Evolutionary conservation across 148 eudicot species (phyloP).

Genomic region (Rhododendron simsii): DNA sequence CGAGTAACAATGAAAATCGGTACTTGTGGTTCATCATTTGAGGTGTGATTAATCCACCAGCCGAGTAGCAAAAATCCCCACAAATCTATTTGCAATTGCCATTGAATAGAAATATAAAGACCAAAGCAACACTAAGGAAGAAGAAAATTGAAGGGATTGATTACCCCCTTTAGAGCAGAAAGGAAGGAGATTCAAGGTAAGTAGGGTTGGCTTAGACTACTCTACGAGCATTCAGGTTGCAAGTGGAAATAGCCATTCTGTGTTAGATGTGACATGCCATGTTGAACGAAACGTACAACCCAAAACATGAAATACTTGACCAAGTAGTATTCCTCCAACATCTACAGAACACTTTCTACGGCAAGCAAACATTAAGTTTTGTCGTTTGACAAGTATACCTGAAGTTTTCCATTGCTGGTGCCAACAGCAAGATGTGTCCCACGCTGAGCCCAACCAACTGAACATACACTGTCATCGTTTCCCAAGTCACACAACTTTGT

Average conservation of each 20-base stretch:
- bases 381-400: constrained; percentile 26
- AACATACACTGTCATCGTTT: constrained; percentile 76
- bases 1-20: background rate
- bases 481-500: constrained; percentile 89
- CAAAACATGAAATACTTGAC: background rate
- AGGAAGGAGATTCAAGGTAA: background rate
- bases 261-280: background rate
- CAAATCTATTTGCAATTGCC: background rate
- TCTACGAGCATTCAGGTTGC: background rate
- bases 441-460: constrained; percentile 92
- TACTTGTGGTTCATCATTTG: background rate
- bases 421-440: constrained; percentile 88
- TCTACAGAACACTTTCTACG: background rate
- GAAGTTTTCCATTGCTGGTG: constrained; percentile 69
- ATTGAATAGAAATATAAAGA: background rate
- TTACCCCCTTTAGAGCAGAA: too few species aligned
- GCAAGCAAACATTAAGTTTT: background rate
- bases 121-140: background rate
- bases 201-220: background rate
- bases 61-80: background rate
- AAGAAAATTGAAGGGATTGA: background rate
- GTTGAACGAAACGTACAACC: background rate
- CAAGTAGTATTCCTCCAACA: background rate
- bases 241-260: background rate
- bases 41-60: background rate